phyloP scores from a whole-genome alignment of 2,329 filamentous ascomycete species.

The Erysiphe pulchra region DNA sequence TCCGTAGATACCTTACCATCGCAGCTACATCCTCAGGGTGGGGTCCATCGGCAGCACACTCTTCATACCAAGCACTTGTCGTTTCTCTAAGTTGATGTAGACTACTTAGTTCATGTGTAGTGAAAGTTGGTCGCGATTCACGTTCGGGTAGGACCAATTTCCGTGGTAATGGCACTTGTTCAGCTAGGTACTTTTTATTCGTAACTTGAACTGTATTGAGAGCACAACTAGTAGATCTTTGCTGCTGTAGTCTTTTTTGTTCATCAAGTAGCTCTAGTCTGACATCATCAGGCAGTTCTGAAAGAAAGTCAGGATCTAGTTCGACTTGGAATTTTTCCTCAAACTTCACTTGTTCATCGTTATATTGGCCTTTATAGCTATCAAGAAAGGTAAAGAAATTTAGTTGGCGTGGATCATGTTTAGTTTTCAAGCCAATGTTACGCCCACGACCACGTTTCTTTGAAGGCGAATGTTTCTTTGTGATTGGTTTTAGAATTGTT shows the following conservation, averaged over 20 bases:
- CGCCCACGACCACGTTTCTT: slow-evolving; percentile 31
- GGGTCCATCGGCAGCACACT: slow-evolving; percentile 49
- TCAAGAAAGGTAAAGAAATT: slow-evolving; percentile 31
- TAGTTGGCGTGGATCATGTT: slow-evolving; percentile 34
- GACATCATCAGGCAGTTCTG: slow-evolving; percentile 60
- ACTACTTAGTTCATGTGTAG: slow-evolving; percentile 25
- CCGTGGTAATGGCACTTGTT: slow-evolving; percentile 7
- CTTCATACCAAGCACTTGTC: slow-evolving; percentile 48
- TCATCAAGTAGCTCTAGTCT: slow-evolving; percentile 55
- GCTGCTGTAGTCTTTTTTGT: slow-evolving; percentile 25
- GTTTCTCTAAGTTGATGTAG: slow-evolving; percentile 45
- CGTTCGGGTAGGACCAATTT: slow-evolving; percentile 21
- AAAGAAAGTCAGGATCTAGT: slow-evolving; percentile 38
- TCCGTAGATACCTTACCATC: slow-evolving; percentile 43
- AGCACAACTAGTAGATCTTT: slow-evolving; percentile 29
- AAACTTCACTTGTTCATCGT: background rate
- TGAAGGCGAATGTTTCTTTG: slow-evolving; percentile 23
- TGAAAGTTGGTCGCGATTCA: slow-evolving; percentile 32
- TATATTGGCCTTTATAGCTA: slow-evolving; percentile 4
- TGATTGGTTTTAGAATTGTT: slow-evolving; percentile 17
- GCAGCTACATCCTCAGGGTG: slow-evolving; percentile 55
- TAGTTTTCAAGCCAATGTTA: slow-evolving; percentile 11
- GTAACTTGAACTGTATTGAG: slow-evolving; percentile 13
- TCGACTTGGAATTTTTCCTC: slow-evolving; percentile 5
- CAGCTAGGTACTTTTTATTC: slow-evolving; percentile 6